Conservation (phyloP, 2,329 filamentous ascomycete species). For the Pseudogymnoascus sp. region DNA sequence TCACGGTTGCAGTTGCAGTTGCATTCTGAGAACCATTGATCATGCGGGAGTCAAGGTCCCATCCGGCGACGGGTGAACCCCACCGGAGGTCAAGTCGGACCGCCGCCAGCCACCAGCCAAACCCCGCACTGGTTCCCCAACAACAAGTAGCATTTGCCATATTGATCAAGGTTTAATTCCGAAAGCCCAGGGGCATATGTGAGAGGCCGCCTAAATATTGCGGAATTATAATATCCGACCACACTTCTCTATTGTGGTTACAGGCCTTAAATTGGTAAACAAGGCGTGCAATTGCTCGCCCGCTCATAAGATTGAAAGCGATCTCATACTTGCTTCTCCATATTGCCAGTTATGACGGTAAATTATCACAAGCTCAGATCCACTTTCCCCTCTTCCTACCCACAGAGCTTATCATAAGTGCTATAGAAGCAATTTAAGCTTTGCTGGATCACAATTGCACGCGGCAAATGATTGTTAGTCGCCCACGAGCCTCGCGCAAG, state of each 20-base stretch:
- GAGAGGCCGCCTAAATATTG: not conserved
- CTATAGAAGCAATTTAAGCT: not conserved
- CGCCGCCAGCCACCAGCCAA: not conserved
- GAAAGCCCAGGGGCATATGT: not conserved
- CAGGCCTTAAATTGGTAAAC: slow-evolving; percentile 1
- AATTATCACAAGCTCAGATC: not conserved
- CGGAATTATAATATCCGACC: slow-evolving; percentile 6
- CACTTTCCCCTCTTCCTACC: not conserved
- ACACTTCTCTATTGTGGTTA: not conserved
- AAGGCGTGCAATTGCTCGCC: not conserved
- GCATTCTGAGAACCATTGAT: not conserved
- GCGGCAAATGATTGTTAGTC: not conserved
- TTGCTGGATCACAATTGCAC: not conserved
- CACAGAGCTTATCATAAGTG: not conserved
- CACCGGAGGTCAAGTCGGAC: not conserved
- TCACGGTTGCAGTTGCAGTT: not conserved
- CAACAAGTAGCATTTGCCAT: not conserved
- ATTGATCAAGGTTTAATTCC: not conserved
- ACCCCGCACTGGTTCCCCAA: not conserved
- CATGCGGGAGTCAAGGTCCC: not conserved
- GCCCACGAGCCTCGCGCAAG: not conserved
- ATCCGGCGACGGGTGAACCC: not conserved
- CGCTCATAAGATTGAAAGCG: not conserved
- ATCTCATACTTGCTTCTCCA: not conserved
- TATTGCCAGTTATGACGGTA: not conserved